These are phyloP conservation scores for Monosporascus sp. DNA, from an alignment of 2,329 filamentous ascomycete species.

Conservation along the genomic window DNA sequence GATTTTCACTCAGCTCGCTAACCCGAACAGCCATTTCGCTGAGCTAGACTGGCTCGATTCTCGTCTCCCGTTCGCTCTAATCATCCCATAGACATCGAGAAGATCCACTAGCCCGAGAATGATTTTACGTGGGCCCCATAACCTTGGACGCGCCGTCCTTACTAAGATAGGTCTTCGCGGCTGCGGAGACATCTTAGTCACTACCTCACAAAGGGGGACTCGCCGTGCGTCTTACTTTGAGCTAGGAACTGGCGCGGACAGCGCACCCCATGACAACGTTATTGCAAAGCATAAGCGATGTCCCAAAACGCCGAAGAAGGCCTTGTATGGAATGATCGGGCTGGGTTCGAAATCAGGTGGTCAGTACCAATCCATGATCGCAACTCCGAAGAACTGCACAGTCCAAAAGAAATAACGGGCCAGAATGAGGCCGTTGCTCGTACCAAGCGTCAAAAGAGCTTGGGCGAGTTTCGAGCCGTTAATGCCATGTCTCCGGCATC, in stretches of 20 bases:
- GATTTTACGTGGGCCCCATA: slow-evolving; percentile 36
- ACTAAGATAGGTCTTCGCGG: slow-evolving; percentile 43
- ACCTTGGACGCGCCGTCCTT: slow-evolving; percentile 45
- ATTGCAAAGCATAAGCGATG: slow-evolving; percentile 46
- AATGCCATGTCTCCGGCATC: slow-evolving; percentile 32
- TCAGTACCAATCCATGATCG: slow-evolving; percentile 30
- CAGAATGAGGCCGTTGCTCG: slow-evolving; percentile 42
- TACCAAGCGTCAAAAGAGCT: slow-evolving; percentile 45
- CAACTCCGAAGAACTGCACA: slow-evolving; percentile 53
- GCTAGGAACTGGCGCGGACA: slow-evolving; percentile 49
- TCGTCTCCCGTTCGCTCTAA: slow-evolving; percentile 24
- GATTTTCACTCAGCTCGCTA: no score
- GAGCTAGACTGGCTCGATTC: not conserved
- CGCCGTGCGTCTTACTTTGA: slow-evolving; percentile 14
- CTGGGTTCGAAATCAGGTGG: slow-evolving; percentile 34
- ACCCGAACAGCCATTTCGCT: no score
- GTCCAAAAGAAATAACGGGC: slow-evolving; percentile 52
- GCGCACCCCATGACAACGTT: slow-evolving; percentile 42
- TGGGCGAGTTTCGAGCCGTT: slow-evolving; percentile 24
- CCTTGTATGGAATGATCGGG: slow-evolving; percentile 49
- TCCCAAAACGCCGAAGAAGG: slow-evolving; percentile 57
- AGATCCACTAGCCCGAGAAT: slow-evolving; percentile 36
- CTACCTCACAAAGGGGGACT: not conserved
- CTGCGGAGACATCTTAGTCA: slow-evolving; percentile 3
- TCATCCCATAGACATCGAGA: slow-evolving; percentile 32